Evolutionary conservation across 257 asterid species (phyloP), one percentile per base, ranked within the genome.

Genomic region (Linderniella brevidens): DNA sequence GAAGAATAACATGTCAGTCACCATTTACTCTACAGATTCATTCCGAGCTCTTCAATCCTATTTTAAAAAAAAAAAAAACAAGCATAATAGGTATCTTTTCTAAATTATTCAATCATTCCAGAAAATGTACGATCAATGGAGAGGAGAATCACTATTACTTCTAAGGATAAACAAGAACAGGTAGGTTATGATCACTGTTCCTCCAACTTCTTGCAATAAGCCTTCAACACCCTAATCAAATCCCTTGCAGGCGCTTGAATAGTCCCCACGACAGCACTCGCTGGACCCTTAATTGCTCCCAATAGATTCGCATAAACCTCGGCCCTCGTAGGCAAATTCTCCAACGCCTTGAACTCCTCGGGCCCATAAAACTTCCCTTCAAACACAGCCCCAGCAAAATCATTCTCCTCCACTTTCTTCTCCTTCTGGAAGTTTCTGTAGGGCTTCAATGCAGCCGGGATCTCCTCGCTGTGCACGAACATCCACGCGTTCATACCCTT

Each of bases 401-500:
- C 96, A 53, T 85, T 90, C 1, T 57, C 71, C 19, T 87, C 99
- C 68, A 85, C 47, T 57, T 90, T 85, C 61, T 64, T 74, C 74
- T 85, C 96, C 86, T 68, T 81, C 68, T 81, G 96, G 37, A 81
- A 90, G 25, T 64, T 55, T 48, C 93, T 58, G 54, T 79, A 90
- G 8, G 96, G 99, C 59, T 85, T 90, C 50, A 90, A 46, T 1
- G 94, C 96, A n/a, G 92, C 86, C 2, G 96, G 96, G 15, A 85
- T 81, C 54, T 90, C 96, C 63, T 90, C 99, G 56, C 64, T 71
- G 49, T 72, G 96, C 17, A 90, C 92, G 42, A 90, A 90, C 0
- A 90, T 66, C 94, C 96, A 90, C 7, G 92, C 99, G 38, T 90
- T 90, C 94, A 90, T 90, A 13, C 96, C 94, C 52, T 66, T 79